Evolutionary conservation across 2,329 filamentous ascomycete species (phyloP).

Genomic region (Alternaria triticimaculans): DNA sequence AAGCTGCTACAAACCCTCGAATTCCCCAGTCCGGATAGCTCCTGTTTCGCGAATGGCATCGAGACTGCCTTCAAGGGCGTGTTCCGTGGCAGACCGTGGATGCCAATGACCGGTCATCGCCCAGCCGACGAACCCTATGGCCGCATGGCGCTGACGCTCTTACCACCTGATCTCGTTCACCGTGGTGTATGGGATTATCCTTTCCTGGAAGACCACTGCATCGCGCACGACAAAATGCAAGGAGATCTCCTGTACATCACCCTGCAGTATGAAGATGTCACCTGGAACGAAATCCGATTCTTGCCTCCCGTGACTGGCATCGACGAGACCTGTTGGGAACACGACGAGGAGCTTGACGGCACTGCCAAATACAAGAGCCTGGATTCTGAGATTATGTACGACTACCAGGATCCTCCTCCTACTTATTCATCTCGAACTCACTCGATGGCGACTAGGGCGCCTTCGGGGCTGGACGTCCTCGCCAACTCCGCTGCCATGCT

Average conservation of each 20-base stretch:
- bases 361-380: slow-evolving; percentile 45
- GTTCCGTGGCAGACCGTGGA: slow-evolving; percentile 49
- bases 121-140: slow-evolving; percentile 48
- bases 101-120: slow-evolving; percentile 49
- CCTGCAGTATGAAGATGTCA: slow-evolving; percentile 49
- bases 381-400: slow-evolving; percentile 52
- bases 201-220: slow-evolving; percentile 51
- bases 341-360: slow-evolving; percentile 50
- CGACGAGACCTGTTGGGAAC: slow-evolving; percentile 49
- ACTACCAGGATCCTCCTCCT: slow-evolving; percentile 52
- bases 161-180: slow-evolving; percentile 43
- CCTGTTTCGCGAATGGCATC: slow-evolving; percentile 45
- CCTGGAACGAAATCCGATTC: slow-evolving; percentile 49
- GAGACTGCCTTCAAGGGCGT: slow-evolving; percentile 47
- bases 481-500: slow-evolving; percentile 47
- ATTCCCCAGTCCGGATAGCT: slow-evolving; percentile 46
- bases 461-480: slow-evolving; percentile 47
- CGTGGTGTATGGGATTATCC: slow-evolving; percentile 49
- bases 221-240: slow-evolving; percentile 51
- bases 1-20: slow-evolving; percentile 49
- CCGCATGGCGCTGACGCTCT: slow-evolving; percentile 47
- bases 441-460: slow-evolving; percentile 47
- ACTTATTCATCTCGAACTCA: slow-evolving; percentile 52
- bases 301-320: slow-evolving; percentile 41
- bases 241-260: slow-evolving; percentile 51